Evolutionary conservation across 1,284 basidiomycete genomes (phyloP).

Genomic region (Trichosporon coremiiforme): DNA sequence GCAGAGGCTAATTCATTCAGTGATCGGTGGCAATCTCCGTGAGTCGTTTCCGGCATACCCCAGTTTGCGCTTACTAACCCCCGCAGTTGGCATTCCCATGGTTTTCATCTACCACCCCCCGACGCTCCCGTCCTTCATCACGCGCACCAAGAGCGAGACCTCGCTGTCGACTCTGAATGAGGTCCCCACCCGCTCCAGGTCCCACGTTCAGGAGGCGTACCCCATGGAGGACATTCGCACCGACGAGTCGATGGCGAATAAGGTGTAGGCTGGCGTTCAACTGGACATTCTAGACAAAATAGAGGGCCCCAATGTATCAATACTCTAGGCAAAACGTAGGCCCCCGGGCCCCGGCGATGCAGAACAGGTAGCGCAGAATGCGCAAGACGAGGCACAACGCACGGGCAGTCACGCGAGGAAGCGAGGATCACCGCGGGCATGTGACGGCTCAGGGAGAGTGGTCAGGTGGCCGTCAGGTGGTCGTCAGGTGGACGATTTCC

Average conservation of each 20-base stretch:
- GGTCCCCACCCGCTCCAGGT: not conserved
- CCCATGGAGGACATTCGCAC: constrained; percentile 1
- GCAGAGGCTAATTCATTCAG: constrained; percentile 7
- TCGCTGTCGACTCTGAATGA: constrained; percentile 8
- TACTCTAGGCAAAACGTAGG: not conserved
- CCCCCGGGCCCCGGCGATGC: too few relatives aligned
- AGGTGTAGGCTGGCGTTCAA: not conserved
- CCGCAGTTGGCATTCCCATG: constrained; percentile 24
- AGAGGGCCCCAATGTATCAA: constrained; percentile 5
- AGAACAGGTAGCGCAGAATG: too few relatives aligned
- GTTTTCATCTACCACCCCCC: constrained; percentile 20
- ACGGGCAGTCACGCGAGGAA: too few relatives aligned
- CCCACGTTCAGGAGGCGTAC: not conserved
- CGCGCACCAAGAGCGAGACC: not conserved
- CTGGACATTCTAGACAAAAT: not conserved
- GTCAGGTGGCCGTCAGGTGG: too few relatives aligned
- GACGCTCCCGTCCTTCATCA: constrained; percentile 21
- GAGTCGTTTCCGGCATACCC: not conserved
- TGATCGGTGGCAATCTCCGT: constrained; percentile 28
- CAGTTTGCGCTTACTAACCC: not conserved
- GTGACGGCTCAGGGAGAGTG: too few relatives aligned
- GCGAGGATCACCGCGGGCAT: too few relatives aligned
- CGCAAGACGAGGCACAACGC: too few relatives aligned
- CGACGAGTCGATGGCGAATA: not conserved
- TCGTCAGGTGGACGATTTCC: too few relatives aligned